Evolutionary conservation across 2,329 filamentous ascomycete species (phyloP).

Genomic region (Neurospora sp.): DNA sequence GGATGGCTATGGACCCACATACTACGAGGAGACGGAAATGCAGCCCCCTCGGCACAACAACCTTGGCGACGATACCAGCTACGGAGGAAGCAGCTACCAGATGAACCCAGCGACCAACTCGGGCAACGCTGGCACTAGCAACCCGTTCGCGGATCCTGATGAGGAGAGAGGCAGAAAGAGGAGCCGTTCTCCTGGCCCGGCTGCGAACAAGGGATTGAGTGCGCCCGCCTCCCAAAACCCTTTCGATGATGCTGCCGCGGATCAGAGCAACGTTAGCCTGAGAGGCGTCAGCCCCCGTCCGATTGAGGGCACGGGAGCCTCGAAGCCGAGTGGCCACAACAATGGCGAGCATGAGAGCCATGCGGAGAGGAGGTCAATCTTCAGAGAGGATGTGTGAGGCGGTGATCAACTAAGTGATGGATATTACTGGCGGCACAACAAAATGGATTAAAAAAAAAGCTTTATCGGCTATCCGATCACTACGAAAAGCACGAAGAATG

Average conservation of each 20-base stretch:
- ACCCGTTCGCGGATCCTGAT: slow-evolving; percentile 21
- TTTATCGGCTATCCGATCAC: background rate
- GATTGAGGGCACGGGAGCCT: slow-evolving; percentile 35
- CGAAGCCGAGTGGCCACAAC: slow-evolving; percentile 26
- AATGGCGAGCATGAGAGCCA: slow-evolving; percentile 37
- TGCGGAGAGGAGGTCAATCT: slow-evolving; percentile 60
- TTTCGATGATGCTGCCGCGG: slow-evolving; percentile 57
- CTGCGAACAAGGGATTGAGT: slow-evolving; percentile 24
- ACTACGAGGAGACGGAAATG: slow-evolving; percentile 71
- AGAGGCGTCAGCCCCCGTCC: slow-evolving; percentile 69
- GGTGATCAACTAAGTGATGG: background rate
- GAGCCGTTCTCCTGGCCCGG: slow-evolving; percentile 33
- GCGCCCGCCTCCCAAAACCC: slow-evolving; percentile 41
- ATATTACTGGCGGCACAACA: background rate
- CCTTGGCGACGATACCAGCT: slow-evolving; percentile 24
- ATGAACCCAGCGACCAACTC: slow-evolving; percentile 35
- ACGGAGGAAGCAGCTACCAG: slow-evolving; percentile 33
- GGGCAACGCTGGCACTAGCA: slow-evolving; percentile 12
- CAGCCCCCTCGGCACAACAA: slow-evolving; percentile 32
- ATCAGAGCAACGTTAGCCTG: slow-evolving; percentile 46
- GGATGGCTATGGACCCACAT: slow-evolving; percentile 50
- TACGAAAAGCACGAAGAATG: background rate
- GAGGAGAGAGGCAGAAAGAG: slow-evolving; percentile 31
- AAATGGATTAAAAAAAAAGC: background rate
- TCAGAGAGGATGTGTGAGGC: slow-evolving; percentile 55